Percentiles rank a stretch among this genome's conserved stretches.
Conservation (phyloP, 2,329 filamentous ascomycete species). For the Cryphonectria parasitica region DNA sequence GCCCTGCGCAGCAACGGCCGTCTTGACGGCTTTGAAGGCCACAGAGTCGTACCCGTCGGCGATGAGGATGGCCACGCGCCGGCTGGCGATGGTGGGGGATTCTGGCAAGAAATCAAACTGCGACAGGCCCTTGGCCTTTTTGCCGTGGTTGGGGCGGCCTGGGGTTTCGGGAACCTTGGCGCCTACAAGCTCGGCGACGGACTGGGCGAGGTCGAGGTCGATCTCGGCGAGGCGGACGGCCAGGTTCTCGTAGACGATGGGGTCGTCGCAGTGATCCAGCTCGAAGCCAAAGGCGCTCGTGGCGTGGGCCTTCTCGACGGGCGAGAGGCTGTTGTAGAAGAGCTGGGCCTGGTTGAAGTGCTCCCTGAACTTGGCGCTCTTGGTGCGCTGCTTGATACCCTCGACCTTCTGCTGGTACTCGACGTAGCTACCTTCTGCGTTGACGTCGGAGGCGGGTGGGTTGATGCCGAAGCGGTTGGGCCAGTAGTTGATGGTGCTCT, state of each 20-base stretch:
- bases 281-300: conserved; percentile 67
- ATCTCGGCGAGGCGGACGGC: conserved; percentile 72
- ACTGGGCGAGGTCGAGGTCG: conserved; percentile 69
- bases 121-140: conserved; percentile 68
- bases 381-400: conserved; percentile 71
- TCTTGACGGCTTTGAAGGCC: conserved; percentile 68
- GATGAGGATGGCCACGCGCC: conserved; percentile 75
- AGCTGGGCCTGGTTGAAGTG: conserved; percentile 79
- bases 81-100: conserved; percentile 69
- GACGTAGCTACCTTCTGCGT: conserved; percentile 67
- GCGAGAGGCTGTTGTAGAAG: conserved; percentile 78
- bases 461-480: conserved; percentile 70
- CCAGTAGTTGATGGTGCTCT: conserved; percentile 78
- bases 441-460: conserved; percentile 59
- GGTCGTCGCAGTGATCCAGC: conserved; percentile 81
- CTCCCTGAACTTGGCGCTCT: conserved; percentile 76
- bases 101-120: conserved; percentile 69
- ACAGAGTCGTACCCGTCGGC: conserved; percentile 75
- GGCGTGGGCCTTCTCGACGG: conserved; percentile 68
- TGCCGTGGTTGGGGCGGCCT: conserved; percentile 64
- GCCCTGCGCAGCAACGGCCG: conserved; percentile 61
- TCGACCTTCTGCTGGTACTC: conserved; percentile 68
- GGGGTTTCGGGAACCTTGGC: conserved; percentile 60
- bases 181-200: conserved; percentile 72
- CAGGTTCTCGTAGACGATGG: conserved; percentile 73